These are phyloP conservation scores for Ceratorhiza oryzae-sativae DNA, from an alignment of 1,284 basidiomycete genomes.

Conservation along the genomic window DNA sequence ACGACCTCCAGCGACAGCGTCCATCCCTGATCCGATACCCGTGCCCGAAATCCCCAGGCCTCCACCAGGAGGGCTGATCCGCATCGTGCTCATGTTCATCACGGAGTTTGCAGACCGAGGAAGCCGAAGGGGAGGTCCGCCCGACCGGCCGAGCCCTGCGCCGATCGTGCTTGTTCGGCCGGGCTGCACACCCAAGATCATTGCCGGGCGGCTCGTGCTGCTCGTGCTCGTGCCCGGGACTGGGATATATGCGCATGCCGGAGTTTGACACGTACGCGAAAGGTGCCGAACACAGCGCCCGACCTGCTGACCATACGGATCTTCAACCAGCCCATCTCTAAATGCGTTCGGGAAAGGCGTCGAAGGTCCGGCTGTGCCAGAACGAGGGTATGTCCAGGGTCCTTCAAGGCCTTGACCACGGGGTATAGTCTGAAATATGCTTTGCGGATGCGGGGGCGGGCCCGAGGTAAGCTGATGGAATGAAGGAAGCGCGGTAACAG, in stretches of 20 bases:
- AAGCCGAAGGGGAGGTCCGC: slow-evolving; percentile 25
- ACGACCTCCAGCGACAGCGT: slow-evolving; percentile 17
- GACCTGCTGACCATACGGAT: slow-evolving; percentile 13
- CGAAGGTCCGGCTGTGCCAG: not conserved
- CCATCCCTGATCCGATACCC: slow-evolving; percentile 4
- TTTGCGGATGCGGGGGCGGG: slow-evolving; percentile 37
- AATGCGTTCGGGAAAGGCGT: not conserved
- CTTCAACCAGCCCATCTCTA: slow-evolving; percentile 22
- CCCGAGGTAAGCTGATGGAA: slow-evolving; percentile 32
- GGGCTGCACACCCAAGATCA: slow-evolving; percentile 25
- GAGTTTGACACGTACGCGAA: slow-evolving; percentile 18
- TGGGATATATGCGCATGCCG: slow-evolving; percentile 22
- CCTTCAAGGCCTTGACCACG: slow-evolving; percentile 44
- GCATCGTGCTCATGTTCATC: not conserved
- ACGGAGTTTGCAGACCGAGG: slow-evolving; percentile 12
- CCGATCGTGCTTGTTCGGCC: slow-evolving; percentile 32
- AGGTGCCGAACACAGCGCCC: slow-evolving; percentile 23
- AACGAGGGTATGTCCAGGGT: slow-evolving; percentile 43
- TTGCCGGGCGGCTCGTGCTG: slow-evolving; percentile 18
- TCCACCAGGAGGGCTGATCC: slow-evolving; percentile 21
- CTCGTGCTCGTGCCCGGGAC: not conserved
- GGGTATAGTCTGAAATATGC: slow-evolving; percentile 43
- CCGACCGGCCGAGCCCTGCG: slow-evolving; percentile 17
- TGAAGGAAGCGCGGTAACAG: slow-evolving; percentile 17
- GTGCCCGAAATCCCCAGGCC: slow-evolving; percentile 11